These are phyloP conservation scores for Apiospora arundinis DNA, from an alignment of 2,329 filamentous ascomycete genomes.

Conservation along the genomic window DNA sequence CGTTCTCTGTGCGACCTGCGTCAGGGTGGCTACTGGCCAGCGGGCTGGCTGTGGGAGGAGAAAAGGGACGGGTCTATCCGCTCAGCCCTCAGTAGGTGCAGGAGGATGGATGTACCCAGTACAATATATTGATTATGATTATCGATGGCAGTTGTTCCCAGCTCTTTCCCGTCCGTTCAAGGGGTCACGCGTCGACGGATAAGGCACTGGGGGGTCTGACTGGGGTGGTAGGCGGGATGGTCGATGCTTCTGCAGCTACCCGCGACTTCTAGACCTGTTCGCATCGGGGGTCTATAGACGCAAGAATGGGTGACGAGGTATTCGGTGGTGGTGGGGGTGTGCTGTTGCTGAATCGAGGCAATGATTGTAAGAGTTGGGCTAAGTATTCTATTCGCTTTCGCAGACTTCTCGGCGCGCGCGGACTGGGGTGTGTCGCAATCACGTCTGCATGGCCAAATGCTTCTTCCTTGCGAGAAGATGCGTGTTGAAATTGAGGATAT, in stretches of 20 bases:
- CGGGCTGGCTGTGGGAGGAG: constrained; percentile 14
- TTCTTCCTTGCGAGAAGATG: neutral
- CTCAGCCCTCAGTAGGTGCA: constrained; percentile 20
- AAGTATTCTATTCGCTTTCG: neutral
- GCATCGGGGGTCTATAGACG: constrained; percentile 32
- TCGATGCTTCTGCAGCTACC: constrained; percentile 46
- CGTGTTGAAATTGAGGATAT: neutral
- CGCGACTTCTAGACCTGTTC: constrained; percentile 44
- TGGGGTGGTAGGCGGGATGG: constrained; percentile 44
- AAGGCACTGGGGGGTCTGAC: constrained; percentile 44
- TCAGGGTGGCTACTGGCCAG: constrained; percentile 32
- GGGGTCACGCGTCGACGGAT: constrained; percentile 45
- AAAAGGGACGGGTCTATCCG: constrained; percentile 38
- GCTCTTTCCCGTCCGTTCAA: constrained; percentile 32
- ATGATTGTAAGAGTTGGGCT: neutral
- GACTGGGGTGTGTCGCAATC: constrained; percentile 3
- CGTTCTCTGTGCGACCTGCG: constrained; percentile 41
- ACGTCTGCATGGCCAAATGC: constrained; percentile 7
- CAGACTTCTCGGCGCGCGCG: constrained; percentile 3
- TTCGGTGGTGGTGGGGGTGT: neutral
- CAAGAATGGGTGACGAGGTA: neutral
- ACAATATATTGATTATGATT: constrained; percentile 24
- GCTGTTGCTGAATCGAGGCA: constrained; percentile 3
- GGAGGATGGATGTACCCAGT: constrained; percentile 4
- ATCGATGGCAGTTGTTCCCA: constrained; percentile 19